Evolutionary conservation across 352 stramenopile genomes (phyloP), one percentile per base, ranked within the genome.

Genomic region (Globisporangium cylindrosporum): DNA sequence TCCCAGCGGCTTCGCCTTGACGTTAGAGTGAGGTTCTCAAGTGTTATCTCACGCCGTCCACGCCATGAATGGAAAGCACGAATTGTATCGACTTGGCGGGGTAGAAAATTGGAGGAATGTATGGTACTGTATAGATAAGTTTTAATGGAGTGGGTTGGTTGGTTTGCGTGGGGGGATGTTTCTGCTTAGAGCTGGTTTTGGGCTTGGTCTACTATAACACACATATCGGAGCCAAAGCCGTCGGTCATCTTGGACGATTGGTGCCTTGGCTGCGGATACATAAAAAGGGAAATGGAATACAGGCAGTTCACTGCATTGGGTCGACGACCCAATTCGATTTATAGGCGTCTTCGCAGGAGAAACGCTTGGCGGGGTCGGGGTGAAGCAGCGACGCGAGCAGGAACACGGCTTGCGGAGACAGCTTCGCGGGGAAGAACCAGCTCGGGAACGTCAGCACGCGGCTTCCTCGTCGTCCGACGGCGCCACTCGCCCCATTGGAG

Each of bases 371-470:
- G 18, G 90, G 90, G 59, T 96, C 89, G 15, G 90, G 85, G 64
- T 97, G 86, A n/a, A 97, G 78, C 65, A 97, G 75, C 38, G 80
- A 88, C 22, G 81, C 73, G 63, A 97, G 76, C 38, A 97, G 58
- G 56, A 88, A 89, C 24, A 86, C 80, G 2, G 86, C 84, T 10
- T 77, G 43, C 3, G 85, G 76, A 4, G 81, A 90, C 63, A 97
- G 75, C 68, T 81, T 84, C 15, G 82, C 71, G 12, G 90, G 88
- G 73, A 97, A 97, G 25, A 96, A 84, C 88, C 90, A 97, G 53
- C 77, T 75, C 9, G 90, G 90, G 66, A 93, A 97, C 5, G 77
- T 72, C 48, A 93, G 80, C 5, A 78, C 72, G 38, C 74, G 76
- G 61, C 71, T 82, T 32, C 74, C 74, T 53, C 79, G 64, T 29